Percentiles rank a stretch among this genome's conserved stretches.
phyloP scores from a whole-genome alignment of 2,329 filamentous ascomycete species.

The Myriangium duriaei region DNA sequence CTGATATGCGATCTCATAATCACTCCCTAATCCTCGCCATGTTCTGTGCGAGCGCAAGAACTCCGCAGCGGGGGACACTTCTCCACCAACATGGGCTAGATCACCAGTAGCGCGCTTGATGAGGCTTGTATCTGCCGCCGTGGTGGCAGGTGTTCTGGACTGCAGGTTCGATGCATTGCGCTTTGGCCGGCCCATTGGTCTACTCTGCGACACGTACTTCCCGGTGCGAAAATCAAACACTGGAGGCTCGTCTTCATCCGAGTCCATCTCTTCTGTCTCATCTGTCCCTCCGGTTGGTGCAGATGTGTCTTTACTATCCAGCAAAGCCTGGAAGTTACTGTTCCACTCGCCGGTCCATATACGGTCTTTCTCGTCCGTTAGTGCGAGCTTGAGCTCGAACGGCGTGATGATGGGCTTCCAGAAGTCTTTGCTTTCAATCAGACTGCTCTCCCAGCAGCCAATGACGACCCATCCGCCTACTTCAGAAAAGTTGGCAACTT shows the following conservation, averaged over 20 bases:
- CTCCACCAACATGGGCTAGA: slow-evolving; percentile 67
- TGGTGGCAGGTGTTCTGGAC: slow-evolving; percentile 2
- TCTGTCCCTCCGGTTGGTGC: slow-evolving; percentile 14
- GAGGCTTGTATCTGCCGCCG: slow-evolving; percentile 30
- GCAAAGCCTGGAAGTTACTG: slow-evolving; percentile 65
- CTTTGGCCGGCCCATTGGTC: slow-evolving; percentile 48
- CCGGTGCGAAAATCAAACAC: slow-evolving; percentile 90
- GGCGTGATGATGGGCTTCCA: slow-evolving; percentile 88
- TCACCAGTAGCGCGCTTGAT: slow-evolving; percentile 55
- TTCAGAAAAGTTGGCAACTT: slow-evolving; percentile 92
- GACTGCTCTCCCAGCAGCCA: slow-evolving; percentile 92
- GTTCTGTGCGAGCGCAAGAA: slow-evolving; percentile 70
- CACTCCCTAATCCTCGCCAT: slow-evolving; percentile 84
- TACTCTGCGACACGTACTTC: slow-evolving; percentile 63
- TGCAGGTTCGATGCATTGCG: slow-evolving; percentile 13
- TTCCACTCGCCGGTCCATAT: slow-evolving; percentile 84
- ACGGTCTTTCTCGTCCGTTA: slow-evolving; percentile 61
- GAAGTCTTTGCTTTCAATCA: slow-evolving; percentile 81
- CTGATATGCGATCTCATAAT: slow-evolving; percentile 55
- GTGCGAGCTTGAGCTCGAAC: slow-evolving; percentile 72
- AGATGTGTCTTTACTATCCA: slow-evolving; percentile 27
- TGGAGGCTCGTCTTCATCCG: slow-evolving; percentile 57
- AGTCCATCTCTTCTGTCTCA: slow-evolving; percentile 34
- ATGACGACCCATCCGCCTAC: slow-evolving; percentile 95
- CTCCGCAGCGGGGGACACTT: slow-evolving; percentile 84